phyloP scores from a whole-genome alignment of 139 green algal genomes.

The Asterochloris erici region DNA sequence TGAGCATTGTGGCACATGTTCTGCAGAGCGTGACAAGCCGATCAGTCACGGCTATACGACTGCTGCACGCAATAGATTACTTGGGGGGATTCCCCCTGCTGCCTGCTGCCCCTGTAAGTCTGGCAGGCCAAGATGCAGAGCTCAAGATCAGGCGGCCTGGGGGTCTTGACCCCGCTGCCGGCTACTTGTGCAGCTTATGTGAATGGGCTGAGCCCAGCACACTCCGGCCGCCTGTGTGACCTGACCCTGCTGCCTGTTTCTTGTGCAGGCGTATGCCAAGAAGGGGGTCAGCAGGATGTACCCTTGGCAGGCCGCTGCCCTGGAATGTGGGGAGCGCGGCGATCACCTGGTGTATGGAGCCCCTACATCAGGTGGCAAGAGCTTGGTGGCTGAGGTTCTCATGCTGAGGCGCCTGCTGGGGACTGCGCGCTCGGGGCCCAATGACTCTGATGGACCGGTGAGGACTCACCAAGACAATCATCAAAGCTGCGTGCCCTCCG shows the following conservation, averaged over 20 bases:
- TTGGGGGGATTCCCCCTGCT: no score
- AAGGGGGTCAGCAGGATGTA: constrained; percentile 60
- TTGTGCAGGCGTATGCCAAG: constrained; percentile 32
- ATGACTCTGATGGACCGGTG: no score
- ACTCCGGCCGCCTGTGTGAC: neutral
- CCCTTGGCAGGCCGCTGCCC: constrained; percentile 68
- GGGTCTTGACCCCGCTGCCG: neutral
- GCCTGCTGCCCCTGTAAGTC: no score
- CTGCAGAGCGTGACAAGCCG: neutral
- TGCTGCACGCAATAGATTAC: neutral
- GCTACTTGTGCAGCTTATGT: neutral
- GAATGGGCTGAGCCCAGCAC: neutral
- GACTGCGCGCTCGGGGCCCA: neutral
- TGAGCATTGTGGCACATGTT: neutral
- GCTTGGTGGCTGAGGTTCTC: constrained; percentile 82
- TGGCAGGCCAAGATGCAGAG: no score
- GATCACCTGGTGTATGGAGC: constrained; percentile 83
- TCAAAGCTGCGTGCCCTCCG: no score
- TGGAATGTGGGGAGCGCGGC: constrained; percentile 57
- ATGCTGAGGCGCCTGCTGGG: constrained; percentile 57
- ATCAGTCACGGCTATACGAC: neutral
- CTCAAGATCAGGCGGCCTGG: neutral
- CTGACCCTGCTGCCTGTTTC: neutral
- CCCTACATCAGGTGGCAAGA: constrained; percentile 88
- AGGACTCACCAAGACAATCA: no score